Evolutionary conservation across 495 filamentous ascomycete species (phyloP), one percentile per base, ranked within the genome.

Genomic region (Penicillium paradoxum): DNA sequence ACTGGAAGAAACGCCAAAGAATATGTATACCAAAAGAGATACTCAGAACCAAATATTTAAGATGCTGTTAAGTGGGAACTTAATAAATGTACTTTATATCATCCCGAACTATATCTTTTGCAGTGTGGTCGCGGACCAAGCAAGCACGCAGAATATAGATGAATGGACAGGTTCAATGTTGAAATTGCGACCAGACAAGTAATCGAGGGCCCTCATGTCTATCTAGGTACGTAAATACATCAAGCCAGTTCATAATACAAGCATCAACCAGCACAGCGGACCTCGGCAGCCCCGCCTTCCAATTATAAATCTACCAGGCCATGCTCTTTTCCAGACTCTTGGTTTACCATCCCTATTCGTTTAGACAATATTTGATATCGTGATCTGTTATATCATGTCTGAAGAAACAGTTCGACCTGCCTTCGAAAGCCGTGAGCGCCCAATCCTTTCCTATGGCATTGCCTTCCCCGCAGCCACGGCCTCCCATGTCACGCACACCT

Each of bases 401-500:
- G 10, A 56, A 30, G 72, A 76, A 60, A 73, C 64, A n/a, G 57
- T 73, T 42, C 65, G 64, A 14, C 58, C 65, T n/a, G 71, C 68
- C 14, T 76, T 75, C 44, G 51, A 61, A 14, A 66, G 59, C 49
- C 69, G 70, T 13, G 54, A 69, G 6, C 60, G 63, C 2, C 75
- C 75, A 1, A 54, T 70, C 8, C 67, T 84, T 56, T 77, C 75
- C 11, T 73, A 78, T 52, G 79, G 79, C 30, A 60, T 79, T n/a
- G 63, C 74, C 17, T 83, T 79, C 59, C 70, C 73, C 17, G 63
- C 73, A 50, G 73, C 79, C 15, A 76, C 72, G 49, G 67, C 67
- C 39, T 69, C 73, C 41, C 80, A 83, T 58, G 68, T 80, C 24
- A 46, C 62, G 32, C 59, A 73, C 11, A 81, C 73, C 7, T 83